Percentiles rank a stretch among this genome's conserved stretches.
These are phyloP conservation scores for Alternaria hordeiaustralica DNA, from an alignment of 2,329 filamentous ascomycete species.

Conservation along the genomic window DNA sequence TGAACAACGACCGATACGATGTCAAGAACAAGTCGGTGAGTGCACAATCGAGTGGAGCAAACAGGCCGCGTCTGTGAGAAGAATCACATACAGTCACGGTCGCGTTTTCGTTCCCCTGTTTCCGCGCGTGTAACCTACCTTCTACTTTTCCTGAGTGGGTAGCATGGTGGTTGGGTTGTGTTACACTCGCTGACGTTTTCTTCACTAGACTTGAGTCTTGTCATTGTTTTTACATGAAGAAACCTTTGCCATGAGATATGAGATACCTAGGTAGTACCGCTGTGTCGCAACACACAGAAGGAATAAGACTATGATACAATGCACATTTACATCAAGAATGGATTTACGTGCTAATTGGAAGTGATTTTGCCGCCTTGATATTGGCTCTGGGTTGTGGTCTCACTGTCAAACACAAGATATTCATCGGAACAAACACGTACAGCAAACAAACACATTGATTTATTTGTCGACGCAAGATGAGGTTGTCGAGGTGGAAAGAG, in stretches of 20 bases:
- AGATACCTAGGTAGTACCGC: slow-evolving; percentile 11
- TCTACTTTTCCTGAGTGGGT: slow-evolving; percentile 1
- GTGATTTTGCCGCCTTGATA: not conserved
- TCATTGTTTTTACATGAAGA: slow-evolving; percentile 10
- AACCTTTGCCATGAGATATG: not conserved
- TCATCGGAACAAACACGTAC: not conserved
- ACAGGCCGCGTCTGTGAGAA: slow-evolving; percentile 32
- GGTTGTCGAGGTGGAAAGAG: not conserved
- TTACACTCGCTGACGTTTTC: slow-evolving; percentile 15
- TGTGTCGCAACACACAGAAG: slow-evolving; percentile 1
- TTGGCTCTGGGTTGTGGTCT: not conserved
- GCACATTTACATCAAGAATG: not conserved
- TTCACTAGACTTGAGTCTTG: slow-evolving; percentile 11
- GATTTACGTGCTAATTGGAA: not conserved
- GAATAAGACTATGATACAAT: not conserved
- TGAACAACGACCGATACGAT: slow-evolving; percentile 76
- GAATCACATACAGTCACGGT: slow-evolving; percentile 3
- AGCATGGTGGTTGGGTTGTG: slow-evolving; percentile 9
- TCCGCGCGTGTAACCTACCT: not conserved
- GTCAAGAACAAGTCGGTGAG: slow-evolving; percentile 43
- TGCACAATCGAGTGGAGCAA: slow-evolving; percentile 33
- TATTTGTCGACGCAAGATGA: not conserved
- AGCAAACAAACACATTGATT: not conserved
- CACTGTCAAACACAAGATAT: not conserved
- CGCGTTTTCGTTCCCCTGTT: not conserved